Evolutionary conservation across 768 basidiomycete genomes (phyloP).

Genomic region (Naganishia onofrii): DNA sequence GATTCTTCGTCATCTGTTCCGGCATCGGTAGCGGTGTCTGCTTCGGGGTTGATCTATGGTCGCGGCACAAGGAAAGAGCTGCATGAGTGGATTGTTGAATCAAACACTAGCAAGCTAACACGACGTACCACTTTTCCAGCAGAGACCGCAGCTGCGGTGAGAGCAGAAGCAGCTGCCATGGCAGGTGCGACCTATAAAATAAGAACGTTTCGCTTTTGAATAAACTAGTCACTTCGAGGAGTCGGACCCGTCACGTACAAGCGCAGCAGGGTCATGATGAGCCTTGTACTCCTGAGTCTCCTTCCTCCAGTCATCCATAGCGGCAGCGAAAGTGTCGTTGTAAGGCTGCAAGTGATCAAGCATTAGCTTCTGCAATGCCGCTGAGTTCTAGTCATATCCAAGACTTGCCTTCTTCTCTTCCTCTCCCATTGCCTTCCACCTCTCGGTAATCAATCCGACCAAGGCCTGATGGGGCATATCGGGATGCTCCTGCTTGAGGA

Average conservation of each 20-base stretch:
- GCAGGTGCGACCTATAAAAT: not conserved
- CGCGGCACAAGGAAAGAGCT: not conserved
- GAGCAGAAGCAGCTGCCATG: constrained; percentile 11
- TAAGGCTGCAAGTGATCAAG: not conserved
- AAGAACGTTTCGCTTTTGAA: not conserved
- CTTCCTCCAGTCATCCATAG: constrained; percentile 11
- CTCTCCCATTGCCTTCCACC: constrained; percentile 68
- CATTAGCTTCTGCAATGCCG: not conserved
- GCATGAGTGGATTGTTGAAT: not conserved
- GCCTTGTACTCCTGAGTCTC: constrained; percentile 13
- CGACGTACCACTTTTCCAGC: not conserved
- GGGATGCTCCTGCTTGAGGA: constrained; percentile 67
- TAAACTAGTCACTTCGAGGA: not conserved
- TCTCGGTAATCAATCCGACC: constrained; percentile 66
- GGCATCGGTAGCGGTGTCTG: not conserved
- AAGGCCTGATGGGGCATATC: constrained; percentile 69
- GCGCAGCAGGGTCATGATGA: not conserved
- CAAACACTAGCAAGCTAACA: not conserved
- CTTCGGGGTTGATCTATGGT: not conserved
- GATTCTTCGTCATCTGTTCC: not conserved
- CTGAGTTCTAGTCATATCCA: not conserved
- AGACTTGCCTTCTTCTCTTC: constrained; percentile 71
- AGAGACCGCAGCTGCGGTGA: not conserved
- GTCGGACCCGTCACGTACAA: not conserved
- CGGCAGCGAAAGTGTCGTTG: constrained; percentile 17